Base-by-base conservation (phyloP, 495 filamentous ascomycete species). In the Pseudevernia furfuracea region DNA sequence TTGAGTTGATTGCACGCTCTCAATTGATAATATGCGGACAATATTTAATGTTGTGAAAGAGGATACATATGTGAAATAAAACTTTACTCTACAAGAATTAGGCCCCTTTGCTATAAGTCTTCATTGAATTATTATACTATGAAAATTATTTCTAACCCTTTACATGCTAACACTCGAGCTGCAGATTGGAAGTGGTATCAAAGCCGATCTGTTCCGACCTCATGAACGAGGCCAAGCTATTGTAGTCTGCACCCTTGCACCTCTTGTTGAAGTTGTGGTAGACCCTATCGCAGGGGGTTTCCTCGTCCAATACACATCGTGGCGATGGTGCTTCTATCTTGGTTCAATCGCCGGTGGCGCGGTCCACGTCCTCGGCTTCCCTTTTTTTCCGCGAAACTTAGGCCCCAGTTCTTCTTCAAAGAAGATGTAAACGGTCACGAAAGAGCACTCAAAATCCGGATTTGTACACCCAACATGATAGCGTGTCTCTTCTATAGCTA, bases 311-410 rank as follows among this genome's bases (percentile, higher is more conserved):
- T 73, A 69, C 23, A 39, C 57, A 15, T 74, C 71, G 37, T 82
- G 78, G 78, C 76, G 77, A 30, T 82, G 81, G 81, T 70, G 73
- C 10, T 72, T 77, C 17, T 84, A 79, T 79, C 73, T 75, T 9
- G 78, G 77, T 17, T 71, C 81, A 5, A 80, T 82, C 58, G 66
- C 73, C 19, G 72, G 73, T 23, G 76, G 77, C 19, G 52, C 71
- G 8, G 71, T 77, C 1, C 68, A 81, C 17, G 32, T 73, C 5
- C 12, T 79, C 8, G 74, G 78, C 19, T 52, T 81, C 23, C 62
- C 81, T 0, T 77, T 80, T 80, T 61, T 73, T 80, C 23, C 81
- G 77, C 0, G 80, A 82, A 65, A 83, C 81, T 0, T 82, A 83
- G 61, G 63, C 73, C 4, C 77, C 78, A 0, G 62, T 79, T 0